Base-by-base conservation (phyloP, 106 monocot genomes). In the Chionographis japonica region DNA sequence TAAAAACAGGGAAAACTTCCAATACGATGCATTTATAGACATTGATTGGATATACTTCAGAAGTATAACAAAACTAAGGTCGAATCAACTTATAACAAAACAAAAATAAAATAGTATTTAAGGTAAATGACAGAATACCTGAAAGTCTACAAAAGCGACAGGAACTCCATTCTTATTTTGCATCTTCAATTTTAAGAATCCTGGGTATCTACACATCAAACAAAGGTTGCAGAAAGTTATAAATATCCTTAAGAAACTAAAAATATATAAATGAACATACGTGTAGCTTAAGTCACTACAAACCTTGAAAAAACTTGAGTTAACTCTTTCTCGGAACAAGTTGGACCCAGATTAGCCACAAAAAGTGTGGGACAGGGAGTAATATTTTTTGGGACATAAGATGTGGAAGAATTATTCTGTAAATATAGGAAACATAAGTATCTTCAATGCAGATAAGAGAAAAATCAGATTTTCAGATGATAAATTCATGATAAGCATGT, bases 101-200 rank as follows among this genome's bases (percentile, higher is more conserved):
- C 46, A 8, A 27, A 57, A 40, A 41, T 41, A 18, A 68, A 54
- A 27, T 13, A n/a, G 11, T 41, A 37, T 10, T 70, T 62, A 4
- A 36, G 50, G 53, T 12, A 41, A 14, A 40, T 54, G 14, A 46
- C 7, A 58, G 8, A 68, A 65, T 78, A 89, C 93, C 86, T 81
- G 55, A 55, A 94, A 94, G 77, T 94, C 90, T 65, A 86, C 82
- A 80, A 94, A 94, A 50, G 90, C 89, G 73, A 87, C 90, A 77
- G 84, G 82, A 52, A 81, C 72, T 43, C 90, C 93, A 58, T 63
- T 70, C 63, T 80, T 89, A 57, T 81, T 87, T 83, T 87, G 93
- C 84, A 90, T 72, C 84, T 90, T 90, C 41, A 90, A 59, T 58
- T 94, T 94, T 72, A 82, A 35, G 58, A 90, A 94, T 58, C 93